phyloP scores from a whole-genome alignment of 83 land plant species.

The Isoetes engelmannii region DNA sequence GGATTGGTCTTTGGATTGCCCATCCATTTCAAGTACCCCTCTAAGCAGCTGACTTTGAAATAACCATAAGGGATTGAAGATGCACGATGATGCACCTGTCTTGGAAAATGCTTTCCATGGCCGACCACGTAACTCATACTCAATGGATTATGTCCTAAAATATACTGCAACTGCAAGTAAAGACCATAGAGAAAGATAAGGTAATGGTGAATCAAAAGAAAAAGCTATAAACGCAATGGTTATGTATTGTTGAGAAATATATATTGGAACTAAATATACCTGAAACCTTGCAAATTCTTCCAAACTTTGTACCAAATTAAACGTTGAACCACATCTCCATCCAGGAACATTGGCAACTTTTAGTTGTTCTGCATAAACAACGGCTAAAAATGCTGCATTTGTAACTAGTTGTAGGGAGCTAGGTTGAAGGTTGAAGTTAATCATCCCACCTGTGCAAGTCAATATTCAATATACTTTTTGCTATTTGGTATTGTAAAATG shows the following conservation, averaged over 20 bases:
- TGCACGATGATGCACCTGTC: slow-evolving; percentile 12
- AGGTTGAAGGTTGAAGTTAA: not conserved
- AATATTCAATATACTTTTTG: too few relatives aligned
- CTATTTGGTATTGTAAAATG: too few relatives aligned
- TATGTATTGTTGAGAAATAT: not conserved
- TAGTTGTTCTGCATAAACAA: slow-evolving; percentile 3
- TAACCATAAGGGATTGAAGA: not conserved
- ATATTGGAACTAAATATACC: not conserved
- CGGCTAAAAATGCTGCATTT: slow-evolving; percentile 9
- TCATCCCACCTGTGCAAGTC: not conserved
- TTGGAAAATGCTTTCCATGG: slow-evolving; percentile 1
- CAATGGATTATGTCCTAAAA: slow-evolving; percentile 7
- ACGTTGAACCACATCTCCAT: not conserved
- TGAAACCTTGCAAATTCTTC: slow-evolving; percentile 8
- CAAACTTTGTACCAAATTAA: not conserved
- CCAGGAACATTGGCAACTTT: slow-evolving; percentile 10
- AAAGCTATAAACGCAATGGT: not conserved
- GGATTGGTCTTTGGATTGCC: slow-evolving; percentile 9
- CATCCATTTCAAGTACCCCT: not conserved
- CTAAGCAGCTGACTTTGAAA: not conserved
- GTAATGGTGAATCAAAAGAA: not conserved
- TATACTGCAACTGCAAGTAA: slow-evolving; percentile 3
- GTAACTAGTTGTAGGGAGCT: not conserved
- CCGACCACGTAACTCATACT: slow-evolving; percentile 12
- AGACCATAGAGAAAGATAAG: not conserved